Evolutionary conservation across 192 early-diverging fungal genomes (phyloP), one percentile per base, ranked within the genome.

Genomic region (Backusella morwellensis): DNA sequence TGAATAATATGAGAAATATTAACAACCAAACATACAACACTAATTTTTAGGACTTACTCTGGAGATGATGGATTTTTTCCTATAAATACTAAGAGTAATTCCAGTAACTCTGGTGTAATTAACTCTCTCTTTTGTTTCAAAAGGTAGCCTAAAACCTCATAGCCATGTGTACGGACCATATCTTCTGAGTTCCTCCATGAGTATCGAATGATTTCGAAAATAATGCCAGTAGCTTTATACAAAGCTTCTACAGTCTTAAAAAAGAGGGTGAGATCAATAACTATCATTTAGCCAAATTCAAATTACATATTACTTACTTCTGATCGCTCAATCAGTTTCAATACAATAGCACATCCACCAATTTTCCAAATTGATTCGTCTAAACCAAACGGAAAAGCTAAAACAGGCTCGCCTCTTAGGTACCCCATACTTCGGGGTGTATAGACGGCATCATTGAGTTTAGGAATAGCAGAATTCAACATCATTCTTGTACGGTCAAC

Each of bases 291-390:
- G 38, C 38, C 6, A 40, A 44, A 5, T 14, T 44, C 12, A 5
- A 17, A 19, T 1, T 66, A 40, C n/a, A 32, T 35, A 11, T n/a
- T 3, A 67, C 70, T 75, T 86, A 92, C 91, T 78, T 89, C 83
- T 9, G 89, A 84, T 23, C 78, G 78, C 56, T 92, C 88, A 56
- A 92, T 85, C 14, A 93, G 75, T 35, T 87, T 85, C 12, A 93
- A 71, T 12, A 86, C 87, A 12, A 92, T 80, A 19, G 90, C 86
- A 80, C 88, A 91, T 11, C 92, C 92, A 17, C 92, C 92, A 29
- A 93, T 82, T 52, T 91, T 92, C 91, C 91, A 92, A 70, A 92
- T 85, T 2, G 89, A 85, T 72, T 92, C 90, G 76, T 90, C 88
- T 34, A 93, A 54, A 29, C 89, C 82, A 69, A 85, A 80, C 26